Evolutionary conservation across 805 yeast species (phyloP).

Genomic region (Nakazawaea wyomingensis): DNA sequence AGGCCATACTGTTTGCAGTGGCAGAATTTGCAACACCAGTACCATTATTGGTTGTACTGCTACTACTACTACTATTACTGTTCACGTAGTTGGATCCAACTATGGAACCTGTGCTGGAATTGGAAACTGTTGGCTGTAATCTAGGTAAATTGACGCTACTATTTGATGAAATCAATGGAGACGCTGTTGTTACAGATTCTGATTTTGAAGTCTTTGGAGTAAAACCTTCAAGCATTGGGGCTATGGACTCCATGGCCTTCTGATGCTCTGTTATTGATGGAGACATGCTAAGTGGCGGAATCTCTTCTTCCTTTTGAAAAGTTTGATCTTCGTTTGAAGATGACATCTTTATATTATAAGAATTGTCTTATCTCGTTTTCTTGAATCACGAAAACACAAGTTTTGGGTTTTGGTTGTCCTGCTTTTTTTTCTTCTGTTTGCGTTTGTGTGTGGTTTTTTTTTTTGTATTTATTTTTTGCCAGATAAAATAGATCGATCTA

Average conservation of each 20-base stretch:
- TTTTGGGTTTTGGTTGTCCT: too few relatives aligned
- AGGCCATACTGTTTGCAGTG: conserved; percentile 1
- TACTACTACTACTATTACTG: neutral
- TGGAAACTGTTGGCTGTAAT: conserved; percentile 12
- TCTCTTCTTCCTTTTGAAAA: conserved; percentile 25
- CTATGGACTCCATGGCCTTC: conserved; percentile 72
- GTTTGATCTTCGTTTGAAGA: neutral
- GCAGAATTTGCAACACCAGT: neutral
- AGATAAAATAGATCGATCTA: too few relatives aligned
- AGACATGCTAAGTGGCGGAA: conserved; percentile 22
- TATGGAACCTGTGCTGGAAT: conserved; percentile 9
- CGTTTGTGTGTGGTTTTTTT: too few relatives aligned
- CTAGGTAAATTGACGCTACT: conserved; percentile 11
- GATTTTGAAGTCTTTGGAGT: conserved; percentile 60
- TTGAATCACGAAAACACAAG: too few relatives aligned
- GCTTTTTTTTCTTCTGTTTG: too few relatives aligned
- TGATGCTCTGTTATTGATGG: conserved; percentile 31
- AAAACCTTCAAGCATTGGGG: conserved; percentile 71
- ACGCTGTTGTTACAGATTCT: conserved; percentile 21
- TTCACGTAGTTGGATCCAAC: conserved; percentile 1
- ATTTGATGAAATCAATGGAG: conserved; percentile 11
- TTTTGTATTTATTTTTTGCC: too few relatives aligned
- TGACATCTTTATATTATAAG: neutral
- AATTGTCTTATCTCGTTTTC: too few relatives aligned
- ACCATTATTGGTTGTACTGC: neutral